phyloP scores from a whole-genome alignment of 2,329 filamentous ascomycete species.

The Xylaria sp. region DNA sequence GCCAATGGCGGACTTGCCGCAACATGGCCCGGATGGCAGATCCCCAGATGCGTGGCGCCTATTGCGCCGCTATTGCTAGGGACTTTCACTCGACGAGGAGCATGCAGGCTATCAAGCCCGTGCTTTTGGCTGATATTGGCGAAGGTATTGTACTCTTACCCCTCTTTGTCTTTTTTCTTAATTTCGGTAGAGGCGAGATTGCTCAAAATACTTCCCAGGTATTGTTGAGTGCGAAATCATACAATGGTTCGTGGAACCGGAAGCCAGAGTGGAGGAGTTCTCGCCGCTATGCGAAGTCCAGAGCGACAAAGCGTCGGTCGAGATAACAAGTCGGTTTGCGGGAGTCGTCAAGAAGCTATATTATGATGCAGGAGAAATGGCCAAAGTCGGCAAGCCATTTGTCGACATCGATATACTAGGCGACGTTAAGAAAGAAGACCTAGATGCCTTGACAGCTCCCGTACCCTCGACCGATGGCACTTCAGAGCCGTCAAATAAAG shows the following conservation, averaged over 20 bases:
- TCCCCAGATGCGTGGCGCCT: conserved; percentile 37
- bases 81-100: conserved; percentile 58
- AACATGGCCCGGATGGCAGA: conserved; percentile 46
- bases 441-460: conserved; percentile 47
- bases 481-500: conserved; percentile 35
- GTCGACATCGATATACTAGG: conserved; percentile 94
- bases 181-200: too few relatives aligned
- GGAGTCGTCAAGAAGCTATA: conserved; percentile 96
- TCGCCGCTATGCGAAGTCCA: conserved; percentile 97
- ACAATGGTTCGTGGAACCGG: conserved; percentile 98
- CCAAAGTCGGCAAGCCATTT: conserved; percentile 90
- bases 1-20: conserved; percentile 56
- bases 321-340: conserved; percentile 95
- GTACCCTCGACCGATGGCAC: conserved; percentile 40
- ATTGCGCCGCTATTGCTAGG: conserved; percentile 41
- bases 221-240: conserved; percentile 99
- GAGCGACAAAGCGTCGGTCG: conserved; percentile 88
- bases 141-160: conserved; percentile 65
- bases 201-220: conserved; percentile 57
- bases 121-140: conserved; percentile 83
- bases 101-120: conserved; percentile 72
- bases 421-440: conserved; percentile 69
- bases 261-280: conserved; percentile 95
- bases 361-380: conserved; percentile 96
- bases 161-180: too few relatives aligned